phyloP scores from a whole-genome alignment of 345 rosid species.

The Euclidium syriacum region DNA sequence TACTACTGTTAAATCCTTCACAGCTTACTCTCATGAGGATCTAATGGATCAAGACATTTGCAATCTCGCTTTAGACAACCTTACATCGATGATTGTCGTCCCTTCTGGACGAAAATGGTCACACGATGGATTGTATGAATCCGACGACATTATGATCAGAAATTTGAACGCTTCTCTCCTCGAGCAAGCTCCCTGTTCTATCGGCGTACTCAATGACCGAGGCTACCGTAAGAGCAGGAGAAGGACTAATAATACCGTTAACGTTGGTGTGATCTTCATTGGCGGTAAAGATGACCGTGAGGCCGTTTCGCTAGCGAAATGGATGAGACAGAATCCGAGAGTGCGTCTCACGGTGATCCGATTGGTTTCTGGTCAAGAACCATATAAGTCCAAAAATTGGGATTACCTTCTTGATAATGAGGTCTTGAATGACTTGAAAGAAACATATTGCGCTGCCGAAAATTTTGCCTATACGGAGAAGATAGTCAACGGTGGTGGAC shows the following conservation, averaged over 20 bases:
- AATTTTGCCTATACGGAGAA: slow-evolving; percentile 21
- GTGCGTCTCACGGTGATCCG: slow-evolving; percentile 32
- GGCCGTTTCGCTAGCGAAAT: slow-evolving; percentile 40
- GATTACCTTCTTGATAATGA: slow-evolving; percentile 35
- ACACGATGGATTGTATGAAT: slow-evolving; percentile 27
- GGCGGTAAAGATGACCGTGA: slow-evolving; percentile 68
- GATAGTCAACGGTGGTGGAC: slow-evolving; percentile 38
- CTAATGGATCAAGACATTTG: slow-evolving; percentile 54
- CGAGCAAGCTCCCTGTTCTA: slow-evolving; percentile 28
- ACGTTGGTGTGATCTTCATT: slow-evolving; percentile 40
- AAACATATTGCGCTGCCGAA: not conserved
- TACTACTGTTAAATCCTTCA: slow-evolving; percentile 24
- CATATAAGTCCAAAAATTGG: slow-evolving; percentile 20
- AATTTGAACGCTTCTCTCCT: slow-evolving; percentile 19
- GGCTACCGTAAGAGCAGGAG: slow-evolving; percentile 10
- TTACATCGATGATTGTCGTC: slow-evolving; percentile 35
- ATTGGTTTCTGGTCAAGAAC: slow-evolving; percentile 8
- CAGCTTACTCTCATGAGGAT: slow-evolving; percentile 35
- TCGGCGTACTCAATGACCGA: slow-evolving; percentile 21
- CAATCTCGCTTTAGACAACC: slow-evolving; percentile 40
- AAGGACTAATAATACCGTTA: not conserved
- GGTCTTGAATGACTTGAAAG: slow-evolving; percentile 30
- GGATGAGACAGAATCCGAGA: slow-evolving; percentile 35
- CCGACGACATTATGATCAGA: slow-evolving; percentile 23
- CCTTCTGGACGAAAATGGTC: slow-evolving; percentile 51